These are phyloP conservation scores for Glycine latifolia DNA, from an alignment of 306 rosid genomes.

Conservation along the genomic window DNA sequence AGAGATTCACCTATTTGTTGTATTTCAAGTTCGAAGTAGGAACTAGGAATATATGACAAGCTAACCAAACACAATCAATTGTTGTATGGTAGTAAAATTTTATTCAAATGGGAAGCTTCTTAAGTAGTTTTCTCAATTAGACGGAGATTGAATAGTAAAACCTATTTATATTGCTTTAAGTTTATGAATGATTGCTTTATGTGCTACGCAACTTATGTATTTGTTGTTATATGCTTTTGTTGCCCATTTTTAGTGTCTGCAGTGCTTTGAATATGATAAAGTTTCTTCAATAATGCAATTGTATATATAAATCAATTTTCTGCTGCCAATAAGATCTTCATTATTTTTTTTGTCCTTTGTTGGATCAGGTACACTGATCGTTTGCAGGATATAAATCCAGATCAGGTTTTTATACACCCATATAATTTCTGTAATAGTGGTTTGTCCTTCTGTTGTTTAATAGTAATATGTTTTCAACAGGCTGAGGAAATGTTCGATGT, in stretches of 20 bases:
- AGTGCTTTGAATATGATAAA: slow-evolving; percentile 26
- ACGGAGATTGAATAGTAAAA: not conserved
- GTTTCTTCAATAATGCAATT: slow-evolving; percentile 29
- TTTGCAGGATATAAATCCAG: slow-evolving; percentile 80
- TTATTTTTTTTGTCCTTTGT: slow-evolving; percentile 44
- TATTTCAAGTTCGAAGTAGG: slow-evolving; percentile 8
- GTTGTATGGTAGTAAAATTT: no score
- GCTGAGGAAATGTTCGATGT: slow-evolving; percentile 94
- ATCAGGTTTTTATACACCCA: slow-evolving; percentile 66
- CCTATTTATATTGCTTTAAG: slow-evolving; percentile 27
- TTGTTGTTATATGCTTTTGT: not conserved
- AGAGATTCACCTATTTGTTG: slow-evolving; percentile 7
- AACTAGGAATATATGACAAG: not conserved
- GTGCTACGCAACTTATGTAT: slow-evolving; percentile 11
- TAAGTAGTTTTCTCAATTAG: no score
- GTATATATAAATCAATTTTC: slow-evolving; percentile 32
- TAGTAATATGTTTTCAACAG: slow-evolving; percentile 51
- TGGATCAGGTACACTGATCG: slow-evolving; percentile 89
- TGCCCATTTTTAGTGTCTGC: slow-evolving; percentile 8
- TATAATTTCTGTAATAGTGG: slow-evolving; percentile 30
- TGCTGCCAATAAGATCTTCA: slow-evolving; percentile 25
- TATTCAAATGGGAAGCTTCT: no score
- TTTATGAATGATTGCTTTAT: slow-evolving; percentile 10
- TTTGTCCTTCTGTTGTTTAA: slow-evolving; percentile 43
- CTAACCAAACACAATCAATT: not conserved